Evolutionary conservation across 73 alveolate species (phyloP), one percentile per base, ranked within the genome.

Genomic region (Paramecium primaurelia): DNA sequence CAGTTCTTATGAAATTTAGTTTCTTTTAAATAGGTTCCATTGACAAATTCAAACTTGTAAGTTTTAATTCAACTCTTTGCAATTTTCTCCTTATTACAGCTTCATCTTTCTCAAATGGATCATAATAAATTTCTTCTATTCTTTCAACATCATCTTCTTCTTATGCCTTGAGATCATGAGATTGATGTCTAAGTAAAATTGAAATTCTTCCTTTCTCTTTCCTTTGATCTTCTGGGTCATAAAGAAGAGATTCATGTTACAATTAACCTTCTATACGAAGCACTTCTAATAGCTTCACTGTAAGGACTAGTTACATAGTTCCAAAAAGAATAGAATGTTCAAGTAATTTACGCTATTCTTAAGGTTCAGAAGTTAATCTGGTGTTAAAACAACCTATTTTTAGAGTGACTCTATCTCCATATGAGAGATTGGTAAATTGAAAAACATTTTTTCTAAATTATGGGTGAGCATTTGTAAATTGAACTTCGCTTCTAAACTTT

Each of bases 141-240:
- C 92, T 93, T 42, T 92, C 92, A 88, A 94, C 94, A 92, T 95
- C 98, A 92, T 95, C 97, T 77, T 95, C 95, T 68, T 94, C 95
- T 89, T 95, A 93, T n/a, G 96, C 94, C 88, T 95, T 95, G 58
- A 95, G 83, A 77, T 96, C 95, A 71, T 94, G 96, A 20, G 96
- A 92, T 88, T 93, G 51, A 83, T 96, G 95, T 40, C 93, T 85
- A 38, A 95, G 36, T 93, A 93, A 86, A 68, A 94, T 92, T 92
- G 90, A 87, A 18, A 94, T 83, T 94, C 96, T 95, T 0, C 98
- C 98, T 58, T 75, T 94, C 93, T 95, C 97, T 86, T 91, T 94
- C 11, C 93, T 88, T 25, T 44, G 75, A 45, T 91, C 94, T 68
- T 95, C 97, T 18, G 95, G 94, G 68, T 94, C 93, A 25, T 86